Conservation (phyloP, 352 stramenopile genomes). For the Globisporangium iwayamae region DNA sequence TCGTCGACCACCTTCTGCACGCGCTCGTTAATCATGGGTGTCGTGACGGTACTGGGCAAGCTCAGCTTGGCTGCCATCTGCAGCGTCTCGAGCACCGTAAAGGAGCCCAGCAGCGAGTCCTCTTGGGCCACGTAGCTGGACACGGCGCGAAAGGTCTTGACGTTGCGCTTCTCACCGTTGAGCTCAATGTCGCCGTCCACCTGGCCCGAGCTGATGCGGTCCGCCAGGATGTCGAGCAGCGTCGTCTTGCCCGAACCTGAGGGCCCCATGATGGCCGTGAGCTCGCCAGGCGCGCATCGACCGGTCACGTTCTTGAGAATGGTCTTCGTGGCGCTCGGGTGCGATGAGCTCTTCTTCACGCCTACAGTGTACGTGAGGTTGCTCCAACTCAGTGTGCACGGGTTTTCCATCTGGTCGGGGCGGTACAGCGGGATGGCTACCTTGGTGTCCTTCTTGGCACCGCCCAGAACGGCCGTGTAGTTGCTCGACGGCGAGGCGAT, state of each 20-base stretch:
- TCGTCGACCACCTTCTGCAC: constrained; percentile 67
- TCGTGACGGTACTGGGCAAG: constrained; percentile 36
- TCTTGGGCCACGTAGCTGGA: constrained; percentile 70
- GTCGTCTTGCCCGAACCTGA: constrained; percentile 52
- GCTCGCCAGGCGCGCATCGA: constrained; percentile 47
- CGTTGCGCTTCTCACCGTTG: constrained; percentile 37
- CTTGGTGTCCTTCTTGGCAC: neutral
- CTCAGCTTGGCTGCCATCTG: constrained; percentile 54
- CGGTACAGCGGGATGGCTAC: neutral
- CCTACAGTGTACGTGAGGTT: constrained; percentile 60
- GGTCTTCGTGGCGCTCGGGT: constrained; percentile 12
- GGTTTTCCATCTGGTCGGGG: constrained; percentile 11
- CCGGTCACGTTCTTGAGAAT: constrained; percentile 63
- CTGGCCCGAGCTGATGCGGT: constrained; percentile 33
- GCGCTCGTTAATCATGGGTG: constrained; percentile 30
- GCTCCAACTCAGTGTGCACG: constrained; percentile 62
- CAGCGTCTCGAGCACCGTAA: constrained; percentile 40
- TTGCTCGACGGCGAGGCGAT: neutral
- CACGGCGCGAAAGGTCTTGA: constrained; percentile 39
- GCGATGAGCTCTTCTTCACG: constrained; percentile 21
- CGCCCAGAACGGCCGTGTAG: constrained; percentile 3
- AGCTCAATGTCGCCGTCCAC: constrained; percentile 48
- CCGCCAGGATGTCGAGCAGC: constrained; percentile 58
- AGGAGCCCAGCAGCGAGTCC: constrained; percentile 48
- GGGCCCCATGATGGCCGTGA: constrained; percentile 67